Evolutionary conservation across 495 filamentous ascomycete species (phyloP).

Genomic region (Neurospora sp.): DNA sequence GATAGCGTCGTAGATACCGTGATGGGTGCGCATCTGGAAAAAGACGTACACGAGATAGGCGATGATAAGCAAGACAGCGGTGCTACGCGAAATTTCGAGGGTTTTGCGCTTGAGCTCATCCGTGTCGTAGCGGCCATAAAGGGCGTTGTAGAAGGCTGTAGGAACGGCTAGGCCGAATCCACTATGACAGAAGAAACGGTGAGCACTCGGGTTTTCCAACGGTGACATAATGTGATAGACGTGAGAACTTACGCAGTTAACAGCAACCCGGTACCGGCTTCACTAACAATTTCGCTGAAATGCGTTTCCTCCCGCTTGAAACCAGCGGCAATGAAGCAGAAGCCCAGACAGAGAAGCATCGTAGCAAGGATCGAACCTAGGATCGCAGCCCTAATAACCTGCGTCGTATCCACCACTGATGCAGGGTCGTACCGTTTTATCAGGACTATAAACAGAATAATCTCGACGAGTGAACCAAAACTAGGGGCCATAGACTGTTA

Average conservation of each 20-base stretch:
- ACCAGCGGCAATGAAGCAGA: slow-evolving; percentile 64
- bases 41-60: slow-evolving; percentile 69
- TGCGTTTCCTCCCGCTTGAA: slow-evolving; percentile 51
- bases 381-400: slow-evolving; percentile 54
- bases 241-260: slow-evolving; percentile 53
- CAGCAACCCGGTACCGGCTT: slow-evolving; percentile 71
- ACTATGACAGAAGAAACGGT: slow-evolving; percentile 16
- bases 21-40: slow-evolving; percentile 78
- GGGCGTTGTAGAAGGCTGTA: slow-evolving; percentile 60
- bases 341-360: slow-evolving; percentile 30
- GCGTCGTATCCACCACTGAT: slow-evolving; percentile 34
- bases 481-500: slow-evolving; percentile 4
- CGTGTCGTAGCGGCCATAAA: slow-evolving; percentile 25
- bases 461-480: slow-evolving; percentile 68
- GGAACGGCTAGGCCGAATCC: slow-evolving; percentile 77
- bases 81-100: not conserved
- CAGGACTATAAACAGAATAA: slow-evolving; percentile 74
- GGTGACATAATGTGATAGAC: not conserved
- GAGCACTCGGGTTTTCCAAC: not conserved
- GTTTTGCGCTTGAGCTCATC: not conserved
- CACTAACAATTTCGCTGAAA: slow-evolving; percentile 69
- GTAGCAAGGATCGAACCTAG: slow-evolving; percentile 28
- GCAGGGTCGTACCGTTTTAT: slow-evolving; percentile 19
- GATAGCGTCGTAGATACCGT: slow-evolving; percentile 56
- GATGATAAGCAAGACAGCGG: slow-evolving; percentile 63